A percentile compares a stretch with the other conserved stretches of the same genome.
Conservation (phyloP, 78 protist genomes). For the Dictyostelium capitatum region DNA sequence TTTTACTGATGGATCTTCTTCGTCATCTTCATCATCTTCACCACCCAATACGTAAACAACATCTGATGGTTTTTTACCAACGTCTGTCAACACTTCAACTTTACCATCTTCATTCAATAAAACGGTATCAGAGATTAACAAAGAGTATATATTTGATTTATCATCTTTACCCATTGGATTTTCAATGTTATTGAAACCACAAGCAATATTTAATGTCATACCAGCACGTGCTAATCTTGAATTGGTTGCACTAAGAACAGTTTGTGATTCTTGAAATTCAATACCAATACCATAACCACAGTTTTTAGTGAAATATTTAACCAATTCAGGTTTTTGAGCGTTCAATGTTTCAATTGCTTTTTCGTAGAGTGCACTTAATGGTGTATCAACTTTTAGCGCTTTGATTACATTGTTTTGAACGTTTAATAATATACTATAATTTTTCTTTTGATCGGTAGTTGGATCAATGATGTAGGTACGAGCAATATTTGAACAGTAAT, state of each 20-base stretch:
- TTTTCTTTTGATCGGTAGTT: conserved; percentile 61
- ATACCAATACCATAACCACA: conserved; percentile 89
- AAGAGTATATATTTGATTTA: conserved; percentile 30
- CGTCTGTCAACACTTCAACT: conserved; percentile 48
- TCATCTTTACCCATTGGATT: conserved; percentile 23
- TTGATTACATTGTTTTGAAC: conserved; percentile 53
- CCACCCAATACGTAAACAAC: conserved; percentile 56
- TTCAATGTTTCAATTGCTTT: conserved; percentile 46
- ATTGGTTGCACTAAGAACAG: conserved; percentile 46
- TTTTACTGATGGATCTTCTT: conserved; percentile 25
- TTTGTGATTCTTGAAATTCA: conserved; percentile 76
- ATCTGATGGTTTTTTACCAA: conserved; percentile 41
- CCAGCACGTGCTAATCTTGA: conserved; percentile 56
- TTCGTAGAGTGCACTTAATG: conserved; percentile 37
- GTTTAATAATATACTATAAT: conserved; percentile 44
- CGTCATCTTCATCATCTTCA: conserved; percentile 1
- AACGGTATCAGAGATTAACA: conserved; percentile 87
- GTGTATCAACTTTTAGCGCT: conserved; percentile 2
- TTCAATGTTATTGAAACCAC: conserved; percentile 82
- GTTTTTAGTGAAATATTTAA: conserved; percentile 39
- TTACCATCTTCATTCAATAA: conserved; percentile 71
- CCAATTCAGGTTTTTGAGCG: conserved; percentile 39
- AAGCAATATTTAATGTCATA: conserved; percentile 85
- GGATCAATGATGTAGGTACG: conserved; percentile 93
- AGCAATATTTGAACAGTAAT: conserved; percentile 88